phyloP scores from a whole-genome alignment of 176 grass and related monocot species.

The Eremochloa ophiuroides region DNA sequence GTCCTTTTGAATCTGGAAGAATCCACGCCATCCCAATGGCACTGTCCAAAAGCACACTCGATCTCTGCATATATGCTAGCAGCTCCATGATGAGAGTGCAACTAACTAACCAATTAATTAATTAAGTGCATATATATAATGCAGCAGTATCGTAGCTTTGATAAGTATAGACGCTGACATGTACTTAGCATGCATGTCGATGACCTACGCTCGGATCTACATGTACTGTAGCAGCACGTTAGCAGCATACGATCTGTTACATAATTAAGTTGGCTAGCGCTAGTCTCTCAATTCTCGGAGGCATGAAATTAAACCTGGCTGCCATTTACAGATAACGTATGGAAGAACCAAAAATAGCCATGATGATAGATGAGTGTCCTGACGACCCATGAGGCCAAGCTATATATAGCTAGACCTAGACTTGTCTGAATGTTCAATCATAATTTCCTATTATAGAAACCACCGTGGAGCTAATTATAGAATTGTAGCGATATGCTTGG shows the following conservation, averaged over 20 bases:
- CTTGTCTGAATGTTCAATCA: neutral
- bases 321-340: too few species aligned
- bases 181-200: neutral
- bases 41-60: conserved; percentile 22
- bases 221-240: neutral
- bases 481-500: neutral
- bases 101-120: neutral
- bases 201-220: neutral
- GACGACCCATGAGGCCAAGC: neutral
- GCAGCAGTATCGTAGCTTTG: neutral
- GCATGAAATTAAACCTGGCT: too few species aligned
- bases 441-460: neutral
- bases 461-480: neutral
- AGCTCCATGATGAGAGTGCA: too few species aligned
- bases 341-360: neutral
- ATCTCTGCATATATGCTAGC: too few species aligned
- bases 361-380: neutral
- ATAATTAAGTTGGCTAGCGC: too few species aligned
- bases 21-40: neutral
- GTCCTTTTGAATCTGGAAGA: conserved; percentile 53
- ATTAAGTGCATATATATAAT: conserved; percentile 9
- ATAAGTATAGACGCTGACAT: too few species aligned
- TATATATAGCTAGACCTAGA: too few species aligned
- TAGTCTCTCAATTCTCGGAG: neutral
- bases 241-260: too few species aligned